Conservation (phyloP, 371 early-diverging fungal species). For the Mucor plumbeus region DNA sequence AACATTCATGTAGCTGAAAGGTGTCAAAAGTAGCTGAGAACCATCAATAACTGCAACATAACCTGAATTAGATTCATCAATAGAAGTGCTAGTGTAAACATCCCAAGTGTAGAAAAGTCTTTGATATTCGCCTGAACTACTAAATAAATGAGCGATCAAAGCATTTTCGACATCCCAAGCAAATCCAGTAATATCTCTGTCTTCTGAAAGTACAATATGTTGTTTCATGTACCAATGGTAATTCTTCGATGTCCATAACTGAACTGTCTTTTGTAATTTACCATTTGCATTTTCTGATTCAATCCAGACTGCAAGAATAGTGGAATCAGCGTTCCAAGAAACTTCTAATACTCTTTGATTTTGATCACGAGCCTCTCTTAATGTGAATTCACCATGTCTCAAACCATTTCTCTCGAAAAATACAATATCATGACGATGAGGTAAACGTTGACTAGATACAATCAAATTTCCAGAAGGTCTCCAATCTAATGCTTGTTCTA, state of each 20-base stretch:
- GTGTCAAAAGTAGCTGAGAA: slow-evolving; percentile 74
- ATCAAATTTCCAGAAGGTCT: slow-evolving; percentile 90
- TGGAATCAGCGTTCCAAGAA: slow-evolving; percentile 89
- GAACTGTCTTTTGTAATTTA: slow-evolving; percentile 58
- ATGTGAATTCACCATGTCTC: slow-evolving; percentile 90
- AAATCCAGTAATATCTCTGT: slow-evolving; percentile 49
- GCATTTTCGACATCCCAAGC: slow-evolving; percentile 80
- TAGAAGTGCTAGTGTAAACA: slow-evolving; percentile 58
- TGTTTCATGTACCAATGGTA: slow-evolving; percentile 97
- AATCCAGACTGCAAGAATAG: slow-evolving; percentile 81
- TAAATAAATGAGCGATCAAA: slow-evolving; percentile 64
- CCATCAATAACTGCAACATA: slow-evolving; percentile 86
- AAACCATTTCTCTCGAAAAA: slow-evolving; percentile 96
- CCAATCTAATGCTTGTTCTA: slow-evolving; percentile 90
- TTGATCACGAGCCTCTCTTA: slow-evolving; percentile 55
- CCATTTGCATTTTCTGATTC: slow-evolving; percentile 38
- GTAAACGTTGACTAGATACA: slow-evolving; percentile 78
- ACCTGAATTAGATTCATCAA: slow-evolving; percentile 60
- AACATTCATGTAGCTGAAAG: slow-evolving; percentile 85
- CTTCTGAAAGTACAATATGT: slow-evolving; percentile 55
- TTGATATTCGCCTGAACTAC: slow-evolving; percentile 59
- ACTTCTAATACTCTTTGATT: slow-evolving; percentile 63
- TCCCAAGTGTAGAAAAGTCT: slow-evolving; percentile 62
- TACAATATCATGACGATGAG: slow-evolving; percentile 87
- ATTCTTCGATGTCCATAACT: slow-evolving; percentile 92